Base-by-base conservation (phyloP, 2,329 filamentous ascomycete species). In the Diaporthe nobilis region DNA sequence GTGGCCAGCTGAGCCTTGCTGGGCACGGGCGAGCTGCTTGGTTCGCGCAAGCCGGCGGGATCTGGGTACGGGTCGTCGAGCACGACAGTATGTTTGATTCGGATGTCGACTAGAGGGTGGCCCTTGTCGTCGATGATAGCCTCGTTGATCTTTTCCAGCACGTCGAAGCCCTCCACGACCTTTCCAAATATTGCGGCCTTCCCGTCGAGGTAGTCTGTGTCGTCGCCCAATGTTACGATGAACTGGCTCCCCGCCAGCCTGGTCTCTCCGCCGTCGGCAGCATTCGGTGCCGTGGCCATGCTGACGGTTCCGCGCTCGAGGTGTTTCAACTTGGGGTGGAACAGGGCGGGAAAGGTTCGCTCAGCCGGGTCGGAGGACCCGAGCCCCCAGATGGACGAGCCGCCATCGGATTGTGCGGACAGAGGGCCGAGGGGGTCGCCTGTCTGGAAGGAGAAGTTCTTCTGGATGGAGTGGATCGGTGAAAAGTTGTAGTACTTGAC, bases 401-500 rank as follows among this genome's bases (percentile, higher is more conserved):
- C 96, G 79, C 96, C 96, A 90, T 98, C 95, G 80, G 96, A 98
- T 63, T 95, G 92, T 79, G 91, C 87, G 20, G 95, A 94, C 75
- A 94, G 91, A 17, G 96, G 96, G 17, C 97, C 96, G 72, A 98
- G 92, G 17, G 96, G 96, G 82, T 98, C 97, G 83, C 96, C 96
- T 44, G 95, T 97, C 85, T 98, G 96, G 85, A 98, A 98, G 77
- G 96, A 98, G 85, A 98, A 98, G 85, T 95, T 92, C 84, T 96
- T 97, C 83, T 98, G 97, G 51, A 99, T 91, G 79, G 93, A 95
- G 86, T 98, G 95, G 73, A 98, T 87, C 37, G 96, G 97, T 8
- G 95, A 93, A 84, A 97, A 98, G 87, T 98, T 98, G 92, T 98
- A 99, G 87, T 98, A 99, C 87, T 98, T 99, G 85, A 95, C 89